Evolutionary conservation across 805 yeast species (phyloP).

Genomic region (Candida loeiensis): DNA sequence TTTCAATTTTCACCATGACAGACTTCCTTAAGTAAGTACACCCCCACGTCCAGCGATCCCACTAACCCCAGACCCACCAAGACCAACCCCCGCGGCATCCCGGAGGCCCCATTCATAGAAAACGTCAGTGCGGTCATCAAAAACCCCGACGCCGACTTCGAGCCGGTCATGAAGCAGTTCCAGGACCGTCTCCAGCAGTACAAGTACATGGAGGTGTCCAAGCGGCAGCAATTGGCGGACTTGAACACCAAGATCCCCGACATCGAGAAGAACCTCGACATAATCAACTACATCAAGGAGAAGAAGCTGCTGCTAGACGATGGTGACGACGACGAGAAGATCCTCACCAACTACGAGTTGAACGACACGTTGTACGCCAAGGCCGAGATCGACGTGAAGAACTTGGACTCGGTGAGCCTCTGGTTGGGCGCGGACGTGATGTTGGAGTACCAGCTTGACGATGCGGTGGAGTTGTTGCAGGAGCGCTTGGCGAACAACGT

Average conservation of each 20-base stretch:
- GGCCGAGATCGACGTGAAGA: conserved; percentile 64
- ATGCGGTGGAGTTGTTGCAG: conserved; percentile 70
- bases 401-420: conserved; percentile 59
- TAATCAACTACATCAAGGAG: conserved; percentile 57
- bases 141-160: conserved; percentile 61
- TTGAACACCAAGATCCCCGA: conserved; percentile 83
- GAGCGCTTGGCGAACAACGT: conserved; percentile 62
- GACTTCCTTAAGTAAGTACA: conserved; percentile 12
- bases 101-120: conserved; percentile 92
- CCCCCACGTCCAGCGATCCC: not conserved
- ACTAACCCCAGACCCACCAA: conserved; percentile 44
- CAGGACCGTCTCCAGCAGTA: conserved; percentile 89
- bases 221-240: conserved; percentile 46
- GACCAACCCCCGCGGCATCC: conserved; percentile 90
- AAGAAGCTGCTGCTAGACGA: conserved; percentile 37
- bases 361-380: conserved; percentile 89
- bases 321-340: conserved; percentile 18
- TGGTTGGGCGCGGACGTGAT: conserved; percentile 99
- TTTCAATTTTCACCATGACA: conserved; percentile 8
- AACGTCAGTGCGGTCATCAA: conserved; percentile 73
- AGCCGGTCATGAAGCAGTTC: conserved; percentile 62
- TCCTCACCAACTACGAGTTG: conserved; percentile 77
- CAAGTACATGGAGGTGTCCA: conserved; percentile 75
- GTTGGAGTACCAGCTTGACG: conserved; percentile 90
- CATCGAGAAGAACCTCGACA: conserved; percentile 75